Evolutionary conservation across 768 basidiomycete species (phyloP).

Genomic region (Cystofilobasidium bisporidii): DNA sequence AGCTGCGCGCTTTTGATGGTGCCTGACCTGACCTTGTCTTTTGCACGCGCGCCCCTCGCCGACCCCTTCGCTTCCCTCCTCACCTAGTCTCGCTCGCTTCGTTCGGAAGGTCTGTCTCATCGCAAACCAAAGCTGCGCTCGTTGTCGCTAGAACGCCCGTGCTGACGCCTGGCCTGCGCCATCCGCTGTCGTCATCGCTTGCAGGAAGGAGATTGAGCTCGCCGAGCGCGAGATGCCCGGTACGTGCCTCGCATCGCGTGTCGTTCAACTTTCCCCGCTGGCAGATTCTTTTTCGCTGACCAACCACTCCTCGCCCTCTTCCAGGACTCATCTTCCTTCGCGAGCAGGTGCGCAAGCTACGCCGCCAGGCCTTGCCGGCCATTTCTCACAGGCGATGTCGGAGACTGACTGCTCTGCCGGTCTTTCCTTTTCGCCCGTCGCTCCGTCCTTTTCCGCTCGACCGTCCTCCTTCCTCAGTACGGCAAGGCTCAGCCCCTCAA

Average conservation of each 20-base stretch:
- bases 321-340: slow-evolving; percentile 77
- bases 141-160: neutral
- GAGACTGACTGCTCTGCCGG: too few relatives aligned
- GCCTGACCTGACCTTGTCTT: neutral
- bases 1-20: neutral
- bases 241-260: slow-evolving; percentile 13
- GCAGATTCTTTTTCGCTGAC: neutral
- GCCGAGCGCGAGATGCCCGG: slow-evolving; percentile 66
- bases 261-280: neutral
- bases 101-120: slow-evolving; percentile 45
- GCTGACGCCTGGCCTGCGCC: neutral
- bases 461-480: slow-evolving; percentile 49
- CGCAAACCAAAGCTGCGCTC: too few relatives aligned
- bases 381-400: too few relatives aligned
- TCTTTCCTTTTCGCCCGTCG: neutral
- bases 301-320: neutral
- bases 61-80: slow-evolving; percentile 35
- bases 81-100: slow-evolving; percentile 76
- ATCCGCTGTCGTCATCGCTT: neutral
- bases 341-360: slow-evolving; percentile 67
- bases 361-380: too few relatives aligned
- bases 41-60: neutral
- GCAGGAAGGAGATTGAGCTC: slow-evolving; percentile 85
- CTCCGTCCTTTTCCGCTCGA: neutral
- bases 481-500: slow-evolving; percentile 71